phyloP scores from a whole-genome alignment of 106 monocot species.

The Dioscorea zingiberensis region DNA sequence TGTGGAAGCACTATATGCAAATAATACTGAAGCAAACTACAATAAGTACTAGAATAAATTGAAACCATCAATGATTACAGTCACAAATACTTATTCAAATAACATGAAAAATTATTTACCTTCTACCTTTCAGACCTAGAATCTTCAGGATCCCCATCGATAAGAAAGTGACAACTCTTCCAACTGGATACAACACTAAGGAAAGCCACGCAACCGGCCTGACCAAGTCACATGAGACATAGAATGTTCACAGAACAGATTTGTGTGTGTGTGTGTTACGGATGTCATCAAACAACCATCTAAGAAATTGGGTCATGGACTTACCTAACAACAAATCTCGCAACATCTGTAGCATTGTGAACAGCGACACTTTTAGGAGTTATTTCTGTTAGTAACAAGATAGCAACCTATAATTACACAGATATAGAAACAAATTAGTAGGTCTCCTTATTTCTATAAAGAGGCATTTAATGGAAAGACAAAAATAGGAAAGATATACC shows the following conservation, averaged over 20 bases:
- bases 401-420: constrained; percentile 57
- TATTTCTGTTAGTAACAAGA: constrained; percentile 93
- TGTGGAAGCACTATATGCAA: background rate
- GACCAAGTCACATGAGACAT: constrained; percentile 39
- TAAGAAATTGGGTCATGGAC: constrained; percentile 12
- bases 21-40: background rate
- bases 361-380: constrained; percentile 99
- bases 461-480: too few relatives aligned
- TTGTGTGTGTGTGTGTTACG: background rate
- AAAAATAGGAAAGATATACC: too few relatives aligned
- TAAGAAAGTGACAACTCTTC: constrained; percentile 75
- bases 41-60: background rate
- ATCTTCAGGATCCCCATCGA: constrained; percentile 96
- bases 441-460: too few relatives aligned
- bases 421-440: background rate
- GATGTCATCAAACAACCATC: background rate
- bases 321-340: constrained; percentile 85
- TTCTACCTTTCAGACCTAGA: constrained; percentile 91
- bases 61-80: too few relatives aligned
- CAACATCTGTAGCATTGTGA: constrained; percentile 94
- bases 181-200: constrained; percentile 84
- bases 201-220: constrained; percentile 99
- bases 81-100: background rate
- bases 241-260: constrained; percentile 7
- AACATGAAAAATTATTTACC: constrained; percentile 25